These are phyloP conservation scores for Thielaviopsis ethacetica DNA, from an alignment of 2,329 filamentous ascomycete genomes.

Conservation along the genomic window DNA sequence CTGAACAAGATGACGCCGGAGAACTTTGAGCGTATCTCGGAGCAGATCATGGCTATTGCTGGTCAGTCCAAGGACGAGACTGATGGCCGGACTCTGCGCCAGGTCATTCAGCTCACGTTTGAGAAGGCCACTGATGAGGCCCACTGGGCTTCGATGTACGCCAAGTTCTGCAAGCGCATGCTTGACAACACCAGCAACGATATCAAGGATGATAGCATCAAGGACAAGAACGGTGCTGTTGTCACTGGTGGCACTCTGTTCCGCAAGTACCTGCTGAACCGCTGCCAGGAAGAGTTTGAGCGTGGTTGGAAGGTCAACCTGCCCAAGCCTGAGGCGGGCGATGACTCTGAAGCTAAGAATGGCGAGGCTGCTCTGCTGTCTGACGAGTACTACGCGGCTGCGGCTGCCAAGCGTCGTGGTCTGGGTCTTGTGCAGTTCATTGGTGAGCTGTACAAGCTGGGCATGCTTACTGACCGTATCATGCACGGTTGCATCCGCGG, in stretches of 20 bases:
- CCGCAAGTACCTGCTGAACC: constrained; percentile 96
- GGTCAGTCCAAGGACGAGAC: constrained; percentile 89
- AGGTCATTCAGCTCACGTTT: constrained; percentile 97
- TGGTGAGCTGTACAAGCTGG: constrained; percentile 95
- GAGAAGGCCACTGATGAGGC: constrained; percentile 98
- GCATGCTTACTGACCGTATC: constrained; percentile 96
- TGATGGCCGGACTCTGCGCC: constrained; percentile 84
- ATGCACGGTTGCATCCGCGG: constrained; percentile 99
- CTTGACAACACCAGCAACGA: constrained; percentile 86
- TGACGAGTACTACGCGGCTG: constrained; percentile 89
- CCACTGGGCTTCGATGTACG: constrained; percentile 98
- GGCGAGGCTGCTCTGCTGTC: constrained; percentile 72
- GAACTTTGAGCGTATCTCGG: constrained; percentile 91
- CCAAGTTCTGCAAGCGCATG: constrained; percentile 97
- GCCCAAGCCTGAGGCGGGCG: constrained; percentile 27
- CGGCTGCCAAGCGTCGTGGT: constrained; percentile 88
- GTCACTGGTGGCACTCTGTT: constrained; percentile 88
- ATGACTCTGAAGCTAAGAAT: constrained; percentile 18
- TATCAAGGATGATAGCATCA: constrained; percentile 88
- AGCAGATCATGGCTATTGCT: constrained; percentile 83
- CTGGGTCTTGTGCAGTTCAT: constrained; percentile 98
- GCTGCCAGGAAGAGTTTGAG: constrained; percentile 97
- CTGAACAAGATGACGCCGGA: constrained; percentile 99
- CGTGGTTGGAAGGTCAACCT: constrained; percentile 89
- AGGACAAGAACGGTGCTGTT: constrained; percentile 73